Base-by-base conservation (phyloP, 768 basidiomycete species). In the Sporobolomyces pararoseus region DNA sequence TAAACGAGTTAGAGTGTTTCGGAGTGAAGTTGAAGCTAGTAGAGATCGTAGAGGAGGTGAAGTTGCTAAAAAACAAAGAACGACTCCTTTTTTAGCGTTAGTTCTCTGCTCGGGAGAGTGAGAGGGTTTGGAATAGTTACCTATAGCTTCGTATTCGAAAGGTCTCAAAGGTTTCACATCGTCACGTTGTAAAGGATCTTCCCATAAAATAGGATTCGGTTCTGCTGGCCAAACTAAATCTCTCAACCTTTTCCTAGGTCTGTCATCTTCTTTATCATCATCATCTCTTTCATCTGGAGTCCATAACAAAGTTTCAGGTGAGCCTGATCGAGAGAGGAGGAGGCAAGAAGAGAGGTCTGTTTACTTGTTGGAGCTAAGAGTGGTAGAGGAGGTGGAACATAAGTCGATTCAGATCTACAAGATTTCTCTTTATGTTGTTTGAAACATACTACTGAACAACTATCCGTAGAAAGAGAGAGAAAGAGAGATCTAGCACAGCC, bases 151-250 rank as follows among this genome's bases (percentile, higher is more conserved):
- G 46, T 60, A 68, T 47, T 75, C 74, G 39, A 61, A 66, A 17
- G 51, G 57, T 14, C 70, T 51, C 44, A 75, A 23, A 12, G 74
- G 74, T 39, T 75, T 75, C 47, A 72, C 34, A n/a, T 75, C 74
- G 39, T 72, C 66, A 16, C 66, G 27, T 37, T 46, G 51, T 4
- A 75, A 67, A 19, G 74, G 74, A 29, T 75, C 74, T 4, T 63
- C 67, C 67, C 67, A 75, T 29, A 72, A 32, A 13, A 68, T 44
- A 23, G 63, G 51, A 31, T 66, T 64, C 0, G 74, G 74, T 39
- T 75, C 74, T 13, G 61, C 60, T 13, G 74, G 74, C 74, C 74
- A 75, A 29, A 59, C 53, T 46, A 75, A 14, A 34, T 69, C 61
- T 57, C 54, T 68, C 25, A 75, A 35, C 2, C 70, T 66, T 49